Evolutionary conservation across 352 stramenopile genomes (phyloP).

Genomic region (Hyaloperonospora brassicae): DNA sequence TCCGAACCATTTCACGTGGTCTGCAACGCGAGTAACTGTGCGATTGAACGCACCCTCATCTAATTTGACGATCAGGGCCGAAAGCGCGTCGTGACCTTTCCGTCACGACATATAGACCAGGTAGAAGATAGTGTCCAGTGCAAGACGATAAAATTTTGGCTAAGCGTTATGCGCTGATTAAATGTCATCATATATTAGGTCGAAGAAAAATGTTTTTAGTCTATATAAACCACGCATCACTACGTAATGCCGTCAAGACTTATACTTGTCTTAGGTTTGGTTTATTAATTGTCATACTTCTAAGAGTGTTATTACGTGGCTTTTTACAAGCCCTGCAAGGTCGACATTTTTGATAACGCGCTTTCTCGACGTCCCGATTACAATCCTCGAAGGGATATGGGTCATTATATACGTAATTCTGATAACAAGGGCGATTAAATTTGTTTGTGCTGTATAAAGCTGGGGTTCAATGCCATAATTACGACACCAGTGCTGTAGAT

Average conservation of each 20-base stretch:
- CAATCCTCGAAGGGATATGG: too few relatives aligned
- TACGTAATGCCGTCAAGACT: background rate
- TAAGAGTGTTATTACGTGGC: too few relatives aligned
- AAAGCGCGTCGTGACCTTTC: background rate
- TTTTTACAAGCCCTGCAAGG: background rate
- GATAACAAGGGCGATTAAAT: too few relatives aligned
- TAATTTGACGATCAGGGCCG: too few relatives aligned
- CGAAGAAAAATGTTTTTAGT: background rate
- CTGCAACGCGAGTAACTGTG: constrained; percentile 14
- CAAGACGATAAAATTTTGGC: background rate
- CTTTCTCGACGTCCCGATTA: too few relatives aligned
- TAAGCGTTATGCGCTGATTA: background rate
- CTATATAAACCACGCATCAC: background rate
- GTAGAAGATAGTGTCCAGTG: background rate
- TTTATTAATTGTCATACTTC: too few relatives aligned
- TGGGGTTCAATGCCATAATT: too few relatives aligned
- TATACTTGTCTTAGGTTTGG: background rate
- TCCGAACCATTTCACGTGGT: constrained; percentile 12
- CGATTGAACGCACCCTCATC: constrained; percentile 8
- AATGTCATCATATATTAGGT: background rate
- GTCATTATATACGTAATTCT: too few relatives aligned
- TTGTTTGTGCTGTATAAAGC: too few relatives aligned
- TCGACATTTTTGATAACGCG: too few relatives aligned
- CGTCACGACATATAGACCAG: background rate
- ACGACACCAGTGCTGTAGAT: too few relatives aligned